Conservation (phyloP, 495 filamentous ascomycete species). For the Antarctomyces pellizariae region DNA sequence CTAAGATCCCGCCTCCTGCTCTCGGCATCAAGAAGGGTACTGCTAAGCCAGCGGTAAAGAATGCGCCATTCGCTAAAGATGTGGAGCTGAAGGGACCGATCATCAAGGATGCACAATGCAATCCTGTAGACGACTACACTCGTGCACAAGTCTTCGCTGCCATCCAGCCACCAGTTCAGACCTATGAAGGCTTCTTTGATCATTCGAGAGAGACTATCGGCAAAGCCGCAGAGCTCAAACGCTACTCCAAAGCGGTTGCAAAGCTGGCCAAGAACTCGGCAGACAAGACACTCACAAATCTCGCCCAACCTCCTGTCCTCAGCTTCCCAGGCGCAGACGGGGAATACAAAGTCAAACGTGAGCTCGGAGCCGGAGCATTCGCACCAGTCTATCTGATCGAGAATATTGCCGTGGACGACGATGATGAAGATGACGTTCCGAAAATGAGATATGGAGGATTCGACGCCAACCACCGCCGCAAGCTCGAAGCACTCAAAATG, state of each 20-base stretch:
- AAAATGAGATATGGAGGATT: conserved; percentile 27
- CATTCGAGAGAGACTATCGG: conserved; percentile 32
- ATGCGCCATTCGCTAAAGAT: conserved; percentile 7
- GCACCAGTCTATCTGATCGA: conserved; percentile 85
- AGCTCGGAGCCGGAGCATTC: conserved; percentile 81
- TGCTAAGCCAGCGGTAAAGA: conserved; percentile 8
- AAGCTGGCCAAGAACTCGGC: conserved; percentile 35
- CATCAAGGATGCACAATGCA: conserved; percentile 65
- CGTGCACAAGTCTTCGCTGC: conserved; percentile 49
- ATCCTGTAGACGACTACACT: conserved; percentile 56
- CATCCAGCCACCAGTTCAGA: conserved; percentile 41
- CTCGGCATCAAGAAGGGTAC: conserved; percentile 15
- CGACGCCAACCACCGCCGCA: conserved; percentile 21
- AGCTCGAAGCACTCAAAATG: conserved; percentile 76
- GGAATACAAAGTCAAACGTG: conserved; percentile 57
- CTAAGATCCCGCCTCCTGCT: conserved; percentile 24
- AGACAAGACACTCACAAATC: conserved; percentile 31
- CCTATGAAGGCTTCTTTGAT: conserved; percentile 58
- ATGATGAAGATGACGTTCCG: conserved; percentile 24
- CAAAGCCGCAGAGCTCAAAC: conserved; percentile 49
- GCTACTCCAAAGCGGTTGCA: conserved; percentile 41
- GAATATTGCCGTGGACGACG: conserved; percentile 26
- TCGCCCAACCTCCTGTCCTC: conserved; percentile 36
- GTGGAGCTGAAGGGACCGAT: conserved; percentile 30
- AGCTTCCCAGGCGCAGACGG: conserved; percentile 36